These are phyloP conservation scores for Rhodocollybia butyracea DNA, from an alignment of 768 basidiomycete species.

Conservation along the genomic window DNA sequence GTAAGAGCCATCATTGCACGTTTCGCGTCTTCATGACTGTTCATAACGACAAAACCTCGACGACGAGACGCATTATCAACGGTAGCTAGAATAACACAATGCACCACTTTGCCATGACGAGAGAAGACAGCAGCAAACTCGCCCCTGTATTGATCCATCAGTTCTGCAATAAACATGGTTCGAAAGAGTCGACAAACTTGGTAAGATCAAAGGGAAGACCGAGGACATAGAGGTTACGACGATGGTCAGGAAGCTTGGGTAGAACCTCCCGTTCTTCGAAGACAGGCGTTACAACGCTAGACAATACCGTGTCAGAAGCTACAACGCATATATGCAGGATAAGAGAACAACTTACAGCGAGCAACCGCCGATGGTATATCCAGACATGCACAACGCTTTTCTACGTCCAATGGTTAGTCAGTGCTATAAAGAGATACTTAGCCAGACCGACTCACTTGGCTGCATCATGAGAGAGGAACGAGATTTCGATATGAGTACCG, in stretches of 20 bases:
- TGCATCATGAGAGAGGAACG: slow-evolving; percentile 50
- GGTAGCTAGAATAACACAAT: slow-evolving; percentile 80
- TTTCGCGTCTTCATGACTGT: slow-evolving; percentile 66
- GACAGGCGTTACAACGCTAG: slow-evolving; percentile 39
- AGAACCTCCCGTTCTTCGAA: slow-evolving; percentile 16
- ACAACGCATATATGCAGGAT: slow-evolving; percentile 18
- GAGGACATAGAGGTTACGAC: slow-evolving; percentile 82
- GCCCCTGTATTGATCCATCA: slow-evolving; percentile 24
- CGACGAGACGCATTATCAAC: slow-evolving; percentile 81
- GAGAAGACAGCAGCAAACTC: slow-evolving; percentile 65
- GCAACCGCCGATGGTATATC: slow-evolving; percentile 52
- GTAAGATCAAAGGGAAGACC: slow-evolving; percentile 80
- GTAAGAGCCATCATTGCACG: slow-evolving; percentile 64
- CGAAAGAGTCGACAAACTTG: slow-evolving; percentile 47
- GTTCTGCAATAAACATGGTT: background rate
- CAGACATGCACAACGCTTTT: slow-evolving; percentile 66
- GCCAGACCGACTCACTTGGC: slow-evolving; percentile 40
- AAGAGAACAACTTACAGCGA: slow-evolving; percentile 45
- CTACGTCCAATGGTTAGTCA: slow-evolving; percentile 28
- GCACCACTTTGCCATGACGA: slow-evolving; percentile 62
- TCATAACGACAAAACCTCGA: slow-evolving; percentile 84
- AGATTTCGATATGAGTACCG: slow-evolving; percentile 45
- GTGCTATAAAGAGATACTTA: background rate
- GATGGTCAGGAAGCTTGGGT: slow-evolving; percentile 41
- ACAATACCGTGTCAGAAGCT: background rate